phyloP scores from a whole-genome alignment of 225 moss, liverwort and hornwort genomes.

The Bryum argenteum region DNA sequence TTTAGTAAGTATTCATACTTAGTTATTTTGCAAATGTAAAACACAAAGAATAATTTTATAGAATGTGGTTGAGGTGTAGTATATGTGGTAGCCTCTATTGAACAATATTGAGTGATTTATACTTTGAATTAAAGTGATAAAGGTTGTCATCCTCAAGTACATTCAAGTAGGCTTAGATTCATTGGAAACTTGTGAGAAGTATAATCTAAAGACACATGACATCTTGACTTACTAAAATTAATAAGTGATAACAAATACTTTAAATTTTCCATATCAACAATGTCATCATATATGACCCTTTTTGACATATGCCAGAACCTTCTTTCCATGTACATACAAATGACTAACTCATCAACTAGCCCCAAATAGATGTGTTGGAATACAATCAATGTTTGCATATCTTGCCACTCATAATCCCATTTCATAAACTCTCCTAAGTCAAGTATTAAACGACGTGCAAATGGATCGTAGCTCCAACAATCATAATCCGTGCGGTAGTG shows the following conservation, averaged over 20 bases:
- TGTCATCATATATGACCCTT: not conserved
- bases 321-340: not conserved
- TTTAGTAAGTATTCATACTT: no score
- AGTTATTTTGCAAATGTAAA: no score
- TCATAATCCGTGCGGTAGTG: not conserved
- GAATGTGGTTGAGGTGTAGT: no score
- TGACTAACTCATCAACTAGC: conserved; percentile 5
- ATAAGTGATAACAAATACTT: not conserved
- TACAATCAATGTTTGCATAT: not conserved
- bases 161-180: not conserved
- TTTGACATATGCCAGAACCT: no score
- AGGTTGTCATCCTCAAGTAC: not conserved
- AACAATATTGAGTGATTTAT: no score
- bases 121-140: no score
- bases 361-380: not conserved
- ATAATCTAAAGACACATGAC: not conserved
- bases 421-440: not conserved
- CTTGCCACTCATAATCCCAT: not conserved
- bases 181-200: not conserved
- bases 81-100: no score
- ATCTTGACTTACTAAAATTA: not conserved
- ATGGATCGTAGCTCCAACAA: not conserved
- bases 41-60: no score
- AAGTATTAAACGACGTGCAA: not conserved
- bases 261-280: not conserved